phyloP scores from a whole-genome alignment of 2,329 filamentous ascomycete genomes.

The Fusarium albosuccineum region DNA sequence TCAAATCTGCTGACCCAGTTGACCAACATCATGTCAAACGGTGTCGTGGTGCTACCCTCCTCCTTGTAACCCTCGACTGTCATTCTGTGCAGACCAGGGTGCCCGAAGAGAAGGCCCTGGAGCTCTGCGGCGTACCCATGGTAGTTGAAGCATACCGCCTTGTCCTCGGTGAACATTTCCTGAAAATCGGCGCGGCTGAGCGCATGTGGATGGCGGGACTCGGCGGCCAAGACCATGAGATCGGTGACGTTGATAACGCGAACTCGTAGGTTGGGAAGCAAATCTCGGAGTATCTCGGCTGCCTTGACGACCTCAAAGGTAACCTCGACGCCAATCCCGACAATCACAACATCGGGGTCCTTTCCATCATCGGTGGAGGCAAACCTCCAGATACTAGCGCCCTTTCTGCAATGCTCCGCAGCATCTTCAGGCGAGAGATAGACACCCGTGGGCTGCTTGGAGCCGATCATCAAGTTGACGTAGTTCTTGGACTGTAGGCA shows the following conservation, averaged over 20 bases:
- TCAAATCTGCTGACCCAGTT: slow-evolving; percentile 73
- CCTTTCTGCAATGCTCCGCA: slow-evolving; percentile 69
- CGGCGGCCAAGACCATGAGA: slow-evolving; percentile 70
- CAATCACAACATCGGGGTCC: slow-evolving; percentile 72
- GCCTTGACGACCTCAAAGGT: slow-evolving; percentile 75
- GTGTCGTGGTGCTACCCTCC: slow-evolving; percentile 75
- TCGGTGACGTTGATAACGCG: slow-evolving; percentile 76
- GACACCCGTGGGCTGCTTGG: slow-evolving; percentile 74
- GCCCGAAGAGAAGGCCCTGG: slow-evolving; percentile 71
- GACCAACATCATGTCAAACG: slow-evolving; percentile 77
- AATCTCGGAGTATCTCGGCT: slow-evolving; percentile 64
- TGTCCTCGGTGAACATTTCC: slow-evolving; percentile 68
- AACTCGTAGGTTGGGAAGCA: slow-evolving; percentile 66
- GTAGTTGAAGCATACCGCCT: slow-evolving; percentile 73
- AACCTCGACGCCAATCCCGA: slow-evolving; percentile 74
- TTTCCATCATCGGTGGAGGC: slow-evolving; percentile 68
- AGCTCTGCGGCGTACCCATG: slow-evolving; percentile 74
- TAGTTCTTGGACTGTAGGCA: slow-evolving; percentile 73
- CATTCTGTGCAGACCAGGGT: slow-evolving; percentile 64
- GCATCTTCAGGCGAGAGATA: slow-evolving; percentile 72
- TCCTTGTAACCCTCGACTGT: slow-evolving; percentile 72
- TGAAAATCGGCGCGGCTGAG: slow-evolving; percentile 65
- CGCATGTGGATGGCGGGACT: slow-evolving; percentile 70
- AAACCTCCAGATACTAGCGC: slow-evolving; percentile 73
- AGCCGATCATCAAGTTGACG: slow-evolving; percentile 76